These are phyloP conservation scores for Stachybotrys echinatus DNA, from an alignment of 2,329 filamentous ascomycete genomes.

Conservation along the genomic window DNA sequence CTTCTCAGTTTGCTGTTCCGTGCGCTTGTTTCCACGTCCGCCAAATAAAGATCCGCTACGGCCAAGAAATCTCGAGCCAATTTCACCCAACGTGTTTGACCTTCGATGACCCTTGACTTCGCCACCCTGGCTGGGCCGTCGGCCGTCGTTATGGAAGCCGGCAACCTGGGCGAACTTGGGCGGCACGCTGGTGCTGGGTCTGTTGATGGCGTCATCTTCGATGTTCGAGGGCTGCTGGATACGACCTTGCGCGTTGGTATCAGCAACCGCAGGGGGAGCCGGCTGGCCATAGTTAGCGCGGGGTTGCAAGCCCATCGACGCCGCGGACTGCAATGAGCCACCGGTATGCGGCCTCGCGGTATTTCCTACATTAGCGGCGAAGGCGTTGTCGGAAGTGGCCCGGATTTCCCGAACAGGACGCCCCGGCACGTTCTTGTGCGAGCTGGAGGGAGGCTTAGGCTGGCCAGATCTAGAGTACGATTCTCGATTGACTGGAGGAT, in stretches of 20 bases:
- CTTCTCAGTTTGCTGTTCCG: constrained; percentile 52
- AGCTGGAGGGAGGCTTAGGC: constrained; percentile 39
- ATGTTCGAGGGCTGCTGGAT: constrained; percentile 68
- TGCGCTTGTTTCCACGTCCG: constrained; percentile 45
- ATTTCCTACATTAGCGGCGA: constrained; percentile 37
- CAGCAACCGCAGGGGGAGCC: constrained; percentile 77
- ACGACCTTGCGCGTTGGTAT: constrained; percentile 82
- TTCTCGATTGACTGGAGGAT: constrained; percentile 45
- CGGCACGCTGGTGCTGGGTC: constrained; percentile 55
- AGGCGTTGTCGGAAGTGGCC: constrained; percentile 32
- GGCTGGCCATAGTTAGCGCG: constrained; percentile 78
- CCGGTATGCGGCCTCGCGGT: constrained; percentile 69
- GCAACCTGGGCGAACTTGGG: constrained; percentile 54
- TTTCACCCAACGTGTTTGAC: constrained; percentile 72
- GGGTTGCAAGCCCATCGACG: constrained; percentile 59
- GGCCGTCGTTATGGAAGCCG: constrained; percentile 52
- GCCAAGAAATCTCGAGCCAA: constrained; percentile 80
- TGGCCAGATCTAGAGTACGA: constrained; percentile 28
- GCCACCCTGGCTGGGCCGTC: constrained; percentile 34
- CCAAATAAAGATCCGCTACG: constrained; percentile 78
- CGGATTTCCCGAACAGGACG: constrained; percentile 25
- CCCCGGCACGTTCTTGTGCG: constrained; percentile 32
- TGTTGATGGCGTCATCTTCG: constrained; percentile 62
- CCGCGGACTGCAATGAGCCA: constrained; percentile 67
- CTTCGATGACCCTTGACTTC: constrained; percentile 57